Base-by-base conservation (phyloP, 2,329 filamentous ascomycete genomes). In the Dactylonectria estremocensis region DNA sequence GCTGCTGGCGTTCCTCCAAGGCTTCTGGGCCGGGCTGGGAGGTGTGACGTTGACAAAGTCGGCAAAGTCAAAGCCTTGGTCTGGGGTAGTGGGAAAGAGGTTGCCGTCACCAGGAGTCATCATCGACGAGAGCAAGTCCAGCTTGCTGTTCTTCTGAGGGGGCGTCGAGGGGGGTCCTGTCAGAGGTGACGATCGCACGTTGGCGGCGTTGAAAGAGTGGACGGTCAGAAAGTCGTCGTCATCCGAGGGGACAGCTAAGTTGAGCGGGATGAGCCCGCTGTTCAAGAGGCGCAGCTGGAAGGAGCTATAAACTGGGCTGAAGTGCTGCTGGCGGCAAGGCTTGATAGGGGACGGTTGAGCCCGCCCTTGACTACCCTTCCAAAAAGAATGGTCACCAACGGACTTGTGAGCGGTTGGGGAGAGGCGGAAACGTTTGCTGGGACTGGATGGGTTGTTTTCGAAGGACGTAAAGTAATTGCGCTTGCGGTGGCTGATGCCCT, bases 31-130 rank as follows among this genome's bases (percentile, higher is more conserved):
- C 20, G 96, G 96, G 77, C 94, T 97, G 0, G 96, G 24, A 28
- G 24, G 96, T 8, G 96, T 97, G 79, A 98, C 95, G 82, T 98
- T 98, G 78, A 98, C 92, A 82, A 97, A 99, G 79, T 99, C 96
- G 59, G 95, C 90, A 83, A 98, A 97, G 83, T 98, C 97, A 81
- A 98, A 97, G 54, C 81, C 83, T 77, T 95, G 93, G 16, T 92
- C 92, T 0, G 95, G 95, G 1, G 95, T 98, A 70, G 89, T 91
- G 58, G 92, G 90, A 76, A 91, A 89, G 53, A 92, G 81, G 76
- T 90, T 92, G 68, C 89, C 88, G 46, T 91, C 92, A 60, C 91
- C 90, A 2, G 93, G 93, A 11, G 94, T 96, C n/a, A 90, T 92
- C 93, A 96, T 94, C 28, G 91, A 97, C 64, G 90, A 97, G 22